phyloP scores from a whole-genome alignment of 2,329 filamentous ascomycete genomes.

The Xylariaceae sp. region DNA sequence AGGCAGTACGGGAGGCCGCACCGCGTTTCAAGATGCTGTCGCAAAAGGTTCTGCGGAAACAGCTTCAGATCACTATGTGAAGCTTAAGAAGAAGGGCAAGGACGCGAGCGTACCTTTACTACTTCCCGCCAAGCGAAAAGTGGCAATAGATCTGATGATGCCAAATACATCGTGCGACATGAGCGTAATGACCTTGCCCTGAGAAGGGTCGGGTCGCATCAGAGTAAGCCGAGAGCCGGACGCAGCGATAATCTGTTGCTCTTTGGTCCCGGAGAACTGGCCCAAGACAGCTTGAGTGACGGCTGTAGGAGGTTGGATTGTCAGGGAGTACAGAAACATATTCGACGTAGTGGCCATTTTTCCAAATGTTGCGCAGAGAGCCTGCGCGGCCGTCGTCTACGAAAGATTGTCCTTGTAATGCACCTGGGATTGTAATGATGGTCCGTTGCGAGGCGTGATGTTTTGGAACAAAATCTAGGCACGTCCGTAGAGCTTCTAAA shows the following conservation, averaged over 20 bases:
- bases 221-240: constrained; percentile 87
- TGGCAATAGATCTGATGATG: constrained; percentile 83
- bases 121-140: constrained; percentile 88
- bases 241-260: constrained; percentile 94
- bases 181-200: constrained; percentile 80
- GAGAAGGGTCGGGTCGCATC: constrained; percentile 76
- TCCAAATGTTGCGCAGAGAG: constrained; percentile 29
- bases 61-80: constrained; percentile 71
- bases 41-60: constrained; percentile 45
- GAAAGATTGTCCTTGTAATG: constrained; percentile 12
- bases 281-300: constrained; percentile 88
- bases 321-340: constrained; percentile 98
- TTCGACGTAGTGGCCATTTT: constrained; percentile 95
- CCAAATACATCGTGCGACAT: constrained; percentile 94
- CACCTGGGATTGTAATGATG: neutral
- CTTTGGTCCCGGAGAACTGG: constrained; percentile 92
- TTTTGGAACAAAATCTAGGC: neutral
- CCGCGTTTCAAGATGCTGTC: constrained; percentile 26
- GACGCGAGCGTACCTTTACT: constrained; percentile 76
- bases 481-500: constrained; percentile 25
- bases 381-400: constrained; percentile 31
- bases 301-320: constrained; percentile 85
- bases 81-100: constrained; percentile 41
- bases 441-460: neutral
- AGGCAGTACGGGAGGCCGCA: constrained; percentile 22